Base-by-base conservation (phyloP, 208 protist genomes). In the Strigomonas culicis region DNA sequence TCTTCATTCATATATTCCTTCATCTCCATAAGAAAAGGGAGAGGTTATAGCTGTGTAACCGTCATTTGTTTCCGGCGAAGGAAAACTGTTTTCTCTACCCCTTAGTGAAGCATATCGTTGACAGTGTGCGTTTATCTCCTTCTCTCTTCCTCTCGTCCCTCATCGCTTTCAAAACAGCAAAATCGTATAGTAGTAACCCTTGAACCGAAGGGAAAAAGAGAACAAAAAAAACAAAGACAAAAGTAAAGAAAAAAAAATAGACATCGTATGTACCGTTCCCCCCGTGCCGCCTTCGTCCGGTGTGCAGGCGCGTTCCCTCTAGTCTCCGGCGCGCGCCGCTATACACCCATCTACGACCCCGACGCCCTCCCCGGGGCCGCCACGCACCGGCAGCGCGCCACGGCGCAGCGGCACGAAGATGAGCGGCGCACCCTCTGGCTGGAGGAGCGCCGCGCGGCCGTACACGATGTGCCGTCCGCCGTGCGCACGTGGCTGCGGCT, bases 401-500 rank as follows among this genome's bases (percentile, higher is more conserved):
- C 68, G 8, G 27, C 66, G 32, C 60, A 79, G 13, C 84, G 84
- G 28, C 65, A 55, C 34, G 41, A 57, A 1, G 89, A 95, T 44
- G 89, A 95, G 72, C 62, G 46, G 27, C 63, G 57, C n/a, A 72
- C 80, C 17, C 72, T 95, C 41, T 93, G 89, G 84, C 53, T 55
- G 15, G 32, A 34, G 2, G 46, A 71, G 24, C 44, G 59, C 7
- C 79, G 80, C 1, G 80, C 90, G 21, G 66, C 78, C 25, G n/a
- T n/a, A n/a, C n/a, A n/a, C n/a, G 68, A 67, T 32, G 52, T 88
- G 2, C 19, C 47, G 4, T 74, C 64, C 8, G 89, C 74, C 0
- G 46, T 90, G 8, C 70, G 75, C 51, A 59, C 77, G 57, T 93
- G 86, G 86, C 78, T 95, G 36, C 86, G 89, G n/a, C 92, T 92